Evolutionary conservation across 2,329 filamentous ascomycete species (phyloP), one percentile per base, ranked within the genome.

Genomic region (Diplodia seriata): DNA sequence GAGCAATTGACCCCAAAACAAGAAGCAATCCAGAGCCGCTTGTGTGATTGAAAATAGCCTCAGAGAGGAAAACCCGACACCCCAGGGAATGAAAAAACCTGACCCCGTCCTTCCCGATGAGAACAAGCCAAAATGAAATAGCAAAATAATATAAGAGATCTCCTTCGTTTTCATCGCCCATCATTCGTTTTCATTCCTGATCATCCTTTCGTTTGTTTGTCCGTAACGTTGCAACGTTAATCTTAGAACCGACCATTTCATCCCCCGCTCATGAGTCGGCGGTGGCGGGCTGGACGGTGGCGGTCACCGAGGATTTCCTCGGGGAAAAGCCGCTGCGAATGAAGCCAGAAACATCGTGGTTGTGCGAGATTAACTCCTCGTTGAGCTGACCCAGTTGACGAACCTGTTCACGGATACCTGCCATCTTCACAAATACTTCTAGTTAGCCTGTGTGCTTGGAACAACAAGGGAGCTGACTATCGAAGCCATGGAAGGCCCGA

Each of bases 321-420:
- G 59, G 31, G 7, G 47, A 15, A 20, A 63, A 63, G 1, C 62
- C 62, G 36, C 43, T 67, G 23, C 66, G 55, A 49, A 67, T 62
- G 49, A 47, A 67, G 18, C 49, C 55, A 3, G 47, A 36, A 23
- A 67, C 66, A 36, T 62, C 56, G 15, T 53, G 49, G 66, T 67
- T 67, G 29, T 67, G 66, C 29, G 54, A 53, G 26, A 67, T 67
- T 20, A 67, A 36, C 49, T 67, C 66, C 26, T 67, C 66, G 38
- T 67, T 67, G 49, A 67, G 66, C 43, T 67, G 55, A 23, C 56
- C 66, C 20, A 67, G 56, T 56, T 67, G 66, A n/a, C 66, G 66
- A 53, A 67, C 56, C 31, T 67, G 66, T 26, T 67, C 66, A 49
- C 49, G 55, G 18, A 67, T 61, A 20, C 66, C 66, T 20, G 66